Evolutionary conservation across 2,329 filamentous ascomycete species (phyloP).

Genomic region (Ceratocystis ficicola): DNA sequence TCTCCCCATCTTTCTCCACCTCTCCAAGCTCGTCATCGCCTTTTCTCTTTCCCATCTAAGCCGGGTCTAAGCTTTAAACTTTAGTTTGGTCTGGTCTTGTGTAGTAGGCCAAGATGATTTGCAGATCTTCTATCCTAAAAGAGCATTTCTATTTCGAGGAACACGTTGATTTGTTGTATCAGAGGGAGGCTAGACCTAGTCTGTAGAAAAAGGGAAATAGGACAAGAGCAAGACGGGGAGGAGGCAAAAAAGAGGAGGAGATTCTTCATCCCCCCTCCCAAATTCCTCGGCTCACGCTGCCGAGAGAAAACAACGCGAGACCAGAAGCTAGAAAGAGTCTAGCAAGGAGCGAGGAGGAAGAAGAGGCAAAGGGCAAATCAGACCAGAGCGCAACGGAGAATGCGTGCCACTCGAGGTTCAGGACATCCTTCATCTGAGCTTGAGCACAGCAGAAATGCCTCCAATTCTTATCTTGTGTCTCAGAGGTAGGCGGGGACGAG

Average conservation of each 20-base stretch:
- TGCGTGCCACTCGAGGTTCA: neutral
- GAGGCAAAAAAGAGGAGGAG: too few species aligned
- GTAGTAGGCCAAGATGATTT: too few species aligned
- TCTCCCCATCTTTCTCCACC: too few species aligned
- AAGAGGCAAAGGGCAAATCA: neutral
- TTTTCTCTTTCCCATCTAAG: too few species aligned
- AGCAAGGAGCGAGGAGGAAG: neutral
- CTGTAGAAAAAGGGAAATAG: neutral
- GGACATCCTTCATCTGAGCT: slow-evolving; percentile 7
- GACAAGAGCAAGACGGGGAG: neutral
- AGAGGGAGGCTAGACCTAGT: too few species aligned
- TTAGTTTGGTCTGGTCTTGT: too few species aligned
- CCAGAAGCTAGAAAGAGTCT: too few species aligned
- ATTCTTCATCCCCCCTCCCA: neutral
- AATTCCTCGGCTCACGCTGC: neutral
- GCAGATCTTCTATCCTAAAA: too few species aligned
- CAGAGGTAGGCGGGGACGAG: neutral
- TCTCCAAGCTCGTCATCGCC: too few species aligned
- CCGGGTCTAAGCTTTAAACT: too few species aligned
- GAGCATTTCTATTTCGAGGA: too few species aligned
- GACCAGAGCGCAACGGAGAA: neutral
- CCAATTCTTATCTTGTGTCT: neutral
- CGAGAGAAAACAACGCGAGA: neutral
- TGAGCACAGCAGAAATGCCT: neutral
- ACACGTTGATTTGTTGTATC: too few species aligned